Evolutionary conservation across 805 yeast species (phyloP).

Genomic region (Diddensiella transvaalensis): DNA sequence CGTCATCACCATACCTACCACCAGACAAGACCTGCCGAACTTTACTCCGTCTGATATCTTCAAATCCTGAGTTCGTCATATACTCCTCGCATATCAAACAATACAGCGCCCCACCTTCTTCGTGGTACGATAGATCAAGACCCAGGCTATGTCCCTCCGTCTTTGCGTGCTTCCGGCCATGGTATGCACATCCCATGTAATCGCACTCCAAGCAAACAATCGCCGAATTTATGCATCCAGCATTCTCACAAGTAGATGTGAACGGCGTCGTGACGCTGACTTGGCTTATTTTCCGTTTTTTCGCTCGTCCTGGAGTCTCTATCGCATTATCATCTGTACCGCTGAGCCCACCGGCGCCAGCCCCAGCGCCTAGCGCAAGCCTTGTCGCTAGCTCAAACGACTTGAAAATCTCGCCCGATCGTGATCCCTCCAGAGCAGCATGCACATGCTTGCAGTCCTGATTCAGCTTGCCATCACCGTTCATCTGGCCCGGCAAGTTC

Average conservation of each 20-base stretch:
- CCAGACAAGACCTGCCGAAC: slow-evolving; percentile 3
- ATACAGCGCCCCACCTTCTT: slow-evolving; percentile 49
- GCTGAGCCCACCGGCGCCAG: not conserved
- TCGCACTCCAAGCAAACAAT: slow-evolving; percentile 23
- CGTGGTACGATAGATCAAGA: slow-evolving; percentile 52
- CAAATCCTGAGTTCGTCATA: slow-evolving; percentile 58
- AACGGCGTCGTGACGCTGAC: not conserved
- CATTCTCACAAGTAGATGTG: not conserved
- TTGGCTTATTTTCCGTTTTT: not conserved
- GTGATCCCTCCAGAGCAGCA: slow-evolving; percentile 1
- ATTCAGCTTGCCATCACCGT: not conserved
- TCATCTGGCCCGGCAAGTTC: not conserved
- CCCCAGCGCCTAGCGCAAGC: not conserved
- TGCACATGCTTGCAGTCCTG: not conserved
- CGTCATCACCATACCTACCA: not conserved
- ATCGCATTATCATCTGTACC: not conserved
- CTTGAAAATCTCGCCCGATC: not conserved
- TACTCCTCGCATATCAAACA: slow-evolving; percentile 79
- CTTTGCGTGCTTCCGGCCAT: slow-evolving; percentile 14
- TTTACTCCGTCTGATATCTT: slow-evolving; percentile 26
- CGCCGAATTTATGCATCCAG: slow-evolving; percentile 1
- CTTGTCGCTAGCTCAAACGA: slow-evolving; percentile 6
- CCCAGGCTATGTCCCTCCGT: slow-evolving; percentile 41
- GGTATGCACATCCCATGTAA: slow-evolving; percentile 19
- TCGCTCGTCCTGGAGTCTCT: not conserved